These are phyloP conservation scores for Cyclaneusma minus DNA, from an alignment of 2,329 filamentous ascomycete genomes.

Conservation along the genomic window DNA sequence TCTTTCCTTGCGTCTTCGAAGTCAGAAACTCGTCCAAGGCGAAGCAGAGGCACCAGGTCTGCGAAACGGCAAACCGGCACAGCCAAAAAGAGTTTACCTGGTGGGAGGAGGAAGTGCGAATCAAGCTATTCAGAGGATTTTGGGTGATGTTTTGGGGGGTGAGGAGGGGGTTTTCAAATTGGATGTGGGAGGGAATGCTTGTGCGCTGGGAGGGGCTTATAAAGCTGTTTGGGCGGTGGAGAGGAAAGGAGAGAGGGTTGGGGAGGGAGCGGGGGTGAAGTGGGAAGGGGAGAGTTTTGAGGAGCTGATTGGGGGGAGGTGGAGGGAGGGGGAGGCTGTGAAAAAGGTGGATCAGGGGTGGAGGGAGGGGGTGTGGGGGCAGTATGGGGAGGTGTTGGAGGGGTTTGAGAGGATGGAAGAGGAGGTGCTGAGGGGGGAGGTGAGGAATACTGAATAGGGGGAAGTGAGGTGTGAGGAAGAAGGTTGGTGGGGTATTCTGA, in stretches of 20 bases:
- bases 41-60: too few species aligned
- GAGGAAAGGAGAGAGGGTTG: constrained; percentile 61
- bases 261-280: constrained; percentile 65
- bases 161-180: constrained; percentile 83
- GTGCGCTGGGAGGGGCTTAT: constrained; percentile 84
- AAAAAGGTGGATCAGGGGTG: constrained; percentile 75
- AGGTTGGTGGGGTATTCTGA: too few species aligned
- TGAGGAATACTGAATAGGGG: constrained; percentile 7
- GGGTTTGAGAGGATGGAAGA: constrained; percentile 67
- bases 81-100: constrained; percentile 82
- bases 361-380: constrained; percentile 54
- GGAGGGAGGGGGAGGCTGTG: constrained; percentile 74
- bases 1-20: constrained; percentile 76
- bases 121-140: constrained; percentile 69
- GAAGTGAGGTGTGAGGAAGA: too few species aligned
- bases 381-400: constrained; percentile 61
- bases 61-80: constrained; percentile 47
- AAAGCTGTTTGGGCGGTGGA: constrained; percentile 91
- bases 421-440: constrained; percentile 36
- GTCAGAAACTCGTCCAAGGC: constrained; percentile 54
- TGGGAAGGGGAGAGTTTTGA: constrained; percentile 79
- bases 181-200: constrained; percentile 89
- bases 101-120: constrained; percentile 88
- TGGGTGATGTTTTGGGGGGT: constrained; percentile 79
- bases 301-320: constrained; percentile 66